Base-by-base conservation (phyloP, 495 filamentous ascomycete genomes). In the Aspergillus asperescens region DNA sequence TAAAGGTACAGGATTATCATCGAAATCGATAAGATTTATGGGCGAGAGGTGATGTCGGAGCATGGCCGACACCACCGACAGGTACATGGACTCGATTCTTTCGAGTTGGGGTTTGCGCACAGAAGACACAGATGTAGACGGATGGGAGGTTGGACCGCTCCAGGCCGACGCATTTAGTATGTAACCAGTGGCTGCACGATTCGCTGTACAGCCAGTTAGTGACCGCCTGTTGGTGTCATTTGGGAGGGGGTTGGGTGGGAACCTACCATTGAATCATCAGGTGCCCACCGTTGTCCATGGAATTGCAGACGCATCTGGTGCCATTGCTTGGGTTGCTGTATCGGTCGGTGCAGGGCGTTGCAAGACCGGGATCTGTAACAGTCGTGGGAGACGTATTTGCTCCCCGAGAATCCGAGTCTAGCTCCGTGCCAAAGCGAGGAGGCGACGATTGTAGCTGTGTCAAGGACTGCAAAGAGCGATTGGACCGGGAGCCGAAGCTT, bases 191-290 rank as follows among this genome's bases (percentile, higher is more conserved):
- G 32, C 81, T 85, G 68, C 90, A 96, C 4, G 89, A 90, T 71
- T 90, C 85, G 69, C 90, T 91, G 59, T 16, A 61, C 34, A 5
- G 9, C 19, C 7, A 22, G 49, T 15, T n/a, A 45, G 47, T 23
- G 29, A 6, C 19, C 23, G 38, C 23, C 53, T 20, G 4, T 35
- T 12, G 16, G 41, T 16, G 13, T 15, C 1, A 37, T 12, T 4
- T 5, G 1, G 15, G 12, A 24, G 4, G 12, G 39, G 70, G n/a
- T n/a, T n/a, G n/a, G n/a, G n/a, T n/a, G n/a, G 1, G 8, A 43
- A 70, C 76, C 53, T 74, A 90, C 87, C 87, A 96, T 72, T 90
- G 87, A 57, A 96, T 84, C 84, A 95, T 85, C 45, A 87, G 78
- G 58, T 78, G 71, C 51, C 81, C 83, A 50, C 84, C 82, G 51